A percentile compares a stretch with the other conserved stretches of the same genome.
These are phyloP conservation scores for Trichosporon sp. DNA, from an alignment of 1,284 basidiomycete genomes.

Conservation along the genomic window DNA sequence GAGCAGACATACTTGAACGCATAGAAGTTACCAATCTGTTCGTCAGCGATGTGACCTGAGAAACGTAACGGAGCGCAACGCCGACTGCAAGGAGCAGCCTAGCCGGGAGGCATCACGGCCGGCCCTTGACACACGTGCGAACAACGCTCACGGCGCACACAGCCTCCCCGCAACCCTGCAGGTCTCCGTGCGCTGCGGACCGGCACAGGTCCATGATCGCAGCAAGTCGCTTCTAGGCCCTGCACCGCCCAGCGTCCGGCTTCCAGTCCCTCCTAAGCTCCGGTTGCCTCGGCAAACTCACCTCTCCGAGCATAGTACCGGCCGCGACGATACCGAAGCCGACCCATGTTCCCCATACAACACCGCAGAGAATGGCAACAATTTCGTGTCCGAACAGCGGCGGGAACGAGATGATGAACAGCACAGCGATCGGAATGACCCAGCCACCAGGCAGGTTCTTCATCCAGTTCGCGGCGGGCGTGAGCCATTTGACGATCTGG, in stretches of 20 bases:
- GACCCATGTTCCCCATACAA: slow-evolving; percentile 44
- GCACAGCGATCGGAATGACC: slow-evolving; percentile 72
- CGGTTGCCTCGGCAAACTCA: slow-evolving; percentile 6
- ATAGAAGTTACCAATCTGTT: slow-evolving; percentile 32
- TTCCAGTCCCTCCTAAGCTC: too few species aligned
- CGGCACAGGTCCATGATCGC: background rate
- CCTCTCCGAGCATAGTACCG: slow-evolving; percentile 42
- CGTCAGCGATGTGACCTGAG: slow-evolving; percentile 54
- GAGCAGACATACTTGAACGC: slow-evolving; percentile 52
- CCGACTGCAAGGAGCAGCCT: too few species aligned
- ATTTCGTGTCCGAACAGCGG: slow-evolving; percentile 47
- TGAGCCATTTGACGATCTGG: slow-evolving; percentile 62
- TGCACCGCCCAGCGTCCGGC: background rate
- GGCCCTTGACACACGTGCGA: too few species aligned
- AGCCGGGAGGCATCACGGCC: too few species aligned
- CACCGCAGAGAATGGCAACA: slow-evolving; percentile 39
- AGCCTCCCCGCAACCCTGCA: background rate
- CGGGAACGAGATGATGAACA: slow-evolving; percentile 45
- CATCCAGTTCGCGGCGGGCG: slow-evolving; percentile 61
- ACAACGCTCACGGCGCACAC: background rate
- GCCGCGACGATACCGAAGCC: slow-evolving; percentile 43
- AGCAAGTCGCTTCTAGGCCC: background rate
- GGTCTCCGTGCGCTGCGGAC: slow-evolving; percentile 5
- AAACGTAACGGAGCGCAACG: background rate
- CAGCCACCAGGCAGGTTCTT: slow-evolving; percentile 59